These are phyloP conservation scores for Astrocystis sublimbata DNA, from an alignment of 495 filamentous ascomycete genomes.

Conservation along the genomic window DNA sequence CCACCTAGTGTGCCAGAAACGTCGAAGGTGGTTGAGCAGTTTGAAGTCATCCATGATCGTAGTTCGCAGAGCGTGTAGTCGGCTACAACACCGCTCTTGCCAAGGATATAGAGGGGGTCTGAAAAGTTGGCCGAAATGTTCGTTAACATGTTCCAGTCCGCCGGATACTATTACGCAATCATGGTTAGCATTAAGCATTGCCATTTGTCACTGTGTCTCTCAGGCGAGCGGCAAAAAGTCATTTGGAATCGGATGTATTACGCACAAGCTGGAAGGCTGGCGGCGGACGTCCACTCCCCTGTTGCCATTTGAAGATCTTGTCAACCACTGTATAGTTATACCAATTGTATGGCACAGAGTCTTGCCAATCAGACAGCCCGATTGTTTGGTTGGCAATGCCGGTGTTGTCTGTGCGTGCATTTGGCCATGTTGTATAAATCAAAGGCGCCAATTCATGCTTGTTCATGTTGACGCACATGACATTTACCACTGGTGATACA, in stretches of 20 bases:
- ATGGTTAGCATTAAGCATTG: not conserved
- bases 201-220: not conserved
- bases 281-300: constrained; percentile 46
- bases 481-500: constrained; percentile 64
- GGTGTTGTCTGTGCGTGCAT: constrained; percentile 35
- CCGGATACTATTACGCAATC: constrained; percentile 43
- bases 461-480: constrained; percentile 67
- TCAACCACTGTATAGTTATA: constrained; percentile 64
- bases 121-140: constrained; percentile 47
- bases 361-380: constrained; percentile 29
- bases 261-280: constrained; percentile 63
- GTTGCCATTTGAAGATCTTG: constrained; percentile 66
- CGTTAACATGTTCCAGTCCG: constrained; percentile 63
- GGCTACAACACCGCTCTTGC: constrained; percentile 40
- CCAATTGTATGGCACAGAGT: constrained; percentile 39
- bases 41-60: constrained; percentile 54
- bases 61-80: constrained; percentile 66
- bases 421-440: constrained; percentile 59
- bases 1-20: constrained; percentile 58
- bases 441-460: constrained; percentile 59
- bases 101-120: constrained; percentile 64
- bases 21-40: constrained; percentile 64
- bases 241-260: not conserved
- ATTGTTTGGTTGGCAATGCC: constrained; percentile 24
- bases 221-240: not conserved